Evolutionary conservation across 352 stramenopile species (phyloP).

Genomic region (Phytophthora fragariae): DNA sequence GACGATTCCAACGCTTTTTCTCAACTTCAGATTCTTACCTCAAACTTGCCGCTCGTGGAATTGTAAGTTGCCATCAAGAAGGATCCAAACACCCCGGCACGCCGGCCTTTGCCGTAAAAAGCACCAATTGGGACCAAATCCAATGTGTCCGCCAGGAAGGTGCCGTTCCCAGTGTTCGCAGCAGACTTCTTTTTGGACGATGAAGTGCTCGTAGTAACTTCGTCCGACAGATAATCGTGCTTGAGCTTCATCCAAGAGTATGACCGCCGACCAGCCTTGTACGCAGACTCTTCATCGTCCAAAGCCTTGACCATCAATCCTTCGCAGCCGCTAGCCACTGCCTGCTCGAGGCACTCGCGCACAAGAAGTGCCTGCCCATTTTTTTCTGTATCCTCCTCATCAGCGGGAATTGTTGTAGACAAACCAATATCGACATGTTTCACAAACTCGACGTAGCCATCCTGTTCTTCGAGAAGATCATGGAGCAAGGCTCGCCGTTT

Average conservation of each 20-base stretch:
- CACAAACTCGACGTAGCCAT: slow-evolving; percentile 72
- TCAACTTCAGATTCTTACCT: slow-evolving; percentile 56
- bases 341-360: slow-evolving; percentile 49
- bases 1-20: background rate
- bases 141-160: slow-evolving; percentile 89
- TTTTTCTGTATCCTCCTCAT: slow-evolving; percentile 2
- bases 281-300: slow-evolving; percentile 54
- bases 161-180: slow-evolving; percentile 41
- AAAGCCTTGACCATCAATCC: slow-evolving; percentile 84
- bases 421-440: slow-evolving; percentile 58
- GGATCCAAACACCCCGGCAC: slow-evolving; percentile 96
- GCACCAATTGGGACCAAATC: slow-evolving; percentile 99
- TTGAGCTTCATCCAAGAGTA: slow-evolving; percentile 91
- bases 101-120: slow-evolving; percentile 96
- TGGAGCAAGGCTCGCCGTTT: slow-evolving; percentile 57
- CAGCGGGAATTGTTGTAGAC: background rate
- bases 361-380: slow-evolving; percentile 25
- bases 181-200: slow-evolving; percentile 14
- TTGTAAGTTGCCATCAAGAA: slow-evolving; percentile 99
- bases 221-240: slow-evolving; percentile 73
- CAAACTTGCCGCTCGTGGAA: slow-evolving; percentile 93
- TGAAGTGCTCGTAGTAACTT: slow-evolving; percentile 2
- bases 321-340: slow-evolving; percentile 74
- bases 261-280: slow-evolving; percentile 73
- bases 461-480: slow-evolving; percentile 37